These are phyloP conservation scores for Pseudogymnoascus sp. DNA, from an alignment of 2,329 filamentous ascomycete species.

Conservation along the genomic window DNA sequence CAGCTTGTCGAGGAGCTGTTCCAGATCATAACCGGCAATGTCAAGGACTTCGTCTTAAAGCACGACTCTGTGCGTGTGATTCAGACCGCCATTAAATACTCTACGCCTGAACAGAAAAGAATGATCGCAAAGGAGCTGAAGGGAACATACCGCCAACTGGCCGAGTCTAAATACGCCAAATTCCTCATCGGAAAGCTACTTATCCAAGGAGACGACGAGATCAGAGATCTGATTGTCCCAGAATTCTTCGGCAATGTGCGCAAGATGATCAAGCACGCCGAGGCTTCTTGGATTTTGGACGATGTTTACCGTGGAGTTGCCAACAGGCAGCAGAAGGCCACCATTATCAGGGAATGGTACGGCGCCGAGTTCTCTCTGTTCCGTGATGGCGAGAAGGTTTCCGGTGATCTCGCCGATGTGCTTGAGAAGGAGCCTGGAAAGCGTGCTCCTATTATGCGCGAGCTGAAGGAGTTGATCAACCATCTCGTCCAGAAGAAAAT, in stretches of 20 bases:
- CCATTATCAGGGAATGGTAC: constrained; percentile 89
- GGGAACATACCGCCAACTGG: constrained; percentile 74
- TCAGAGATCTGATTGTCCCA: constrained; percentile 78
- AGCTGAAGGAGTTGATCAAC: constrained; percentile 80
- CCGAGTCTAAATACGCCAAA: constrained; percentile 94
- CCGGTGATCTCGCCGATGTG: constrained; percentile 62
- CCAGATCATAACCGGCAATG: constrained; percentile 78
- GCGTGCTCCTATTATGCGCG: constrained; percentile 76
- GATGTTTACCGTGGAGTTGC: constrained; percentile 90
- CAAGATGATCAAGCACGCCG: constrained; percentile 88
- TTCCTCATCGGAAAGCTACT: constrained; percentile 94
- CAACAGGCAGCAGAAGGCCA: constrained; percentile 75
- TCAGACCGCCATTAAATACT: constrained; percentile 95
- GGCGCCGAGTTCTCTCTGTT: constrained; percentile 86
- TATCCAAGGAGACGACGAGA: constrained; percentile 81
- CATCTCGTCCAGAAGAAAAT: constrained; percentile 91
- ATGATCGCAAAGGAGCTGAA: constrained; percentile 81
- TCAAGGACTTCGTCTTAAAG: constrained; percentile 96
- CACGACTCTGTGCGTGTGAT: constrained; percentile 95
- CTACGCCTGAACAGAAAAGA: constrained; percentile 72
- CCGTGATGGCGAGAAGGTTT: constrained; percentile 44
- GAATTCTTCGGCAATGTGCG: constrained; percentile 94
- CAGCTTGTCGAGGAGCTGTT: constrained; percentile 84
- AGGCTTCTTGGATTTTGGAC: constrained; percentile 95
- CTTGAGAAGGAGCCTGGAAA: constrained; percentile 75